These are phyloP conservation scores for Polyporus arcularius DNA, from an alignment of 768 basidiomycete species.

Conservation along the genomic window DNA sequence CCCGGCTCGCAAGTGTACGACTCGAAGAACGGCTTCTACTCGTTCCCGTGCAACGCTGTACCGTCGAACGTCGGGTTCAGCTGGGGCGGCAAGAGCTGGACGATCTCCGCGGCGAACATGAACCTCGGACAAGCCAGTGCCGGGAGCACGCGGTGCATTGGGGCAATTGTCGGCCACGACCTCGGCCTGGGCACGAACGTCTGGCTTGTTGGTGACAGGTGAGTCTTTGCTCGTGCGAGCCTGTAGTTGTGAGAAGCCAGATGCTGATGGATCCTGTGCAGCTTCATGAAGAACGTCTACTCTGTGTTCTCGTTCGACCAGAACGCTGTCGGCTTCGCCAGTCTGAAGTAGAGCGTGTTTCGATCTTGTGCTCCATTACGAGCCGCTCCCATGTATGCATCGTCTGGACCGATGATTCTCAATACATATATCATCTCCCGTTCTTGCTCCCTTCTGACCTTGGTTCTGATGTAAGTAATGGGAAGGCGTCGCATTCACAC, in stretches of 20 bases:
- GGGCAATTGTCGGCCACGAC: slow-evolving; percentile 32
- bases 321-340: slow-evolving; percentile 13
- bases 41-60: slow-evolving; percentile 28
- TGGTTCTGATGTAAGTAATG: no score
- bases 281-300: slow-evolving; percentile 17
- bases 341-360: neutral
- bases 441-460: no score
- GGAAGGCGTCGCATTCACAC: no score
- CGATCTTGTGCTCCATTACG: neutral
- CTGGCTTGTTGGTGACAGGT: slow-evolving; percentile 34
- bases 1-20: slow-evolving; percentile 26
- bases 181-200: slow-evolving; percentile 30
- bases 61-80: slow-evolving; percentile 26
- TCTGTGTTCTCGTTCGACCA: slow-evolving; percentile 7
- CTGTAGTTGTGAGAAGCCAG: neutral
- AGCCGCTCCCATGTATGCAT: no score
- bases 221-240: neutral
- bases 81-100: slow-evolving; percentile 35
- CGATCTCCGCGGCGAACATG: slow-evolving; percentile 31
- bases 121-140: slow-evolving; percentile 22
- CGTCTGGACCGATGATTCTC: no score
- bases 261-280: neutral
- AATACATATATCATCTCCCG: no score
- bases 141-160: slow-evolving; percentile 27
- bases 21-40: slow-evolving; percentile 28